Evolutionary conservation across 2,329 filamentous ascomycete genomes (phyloP).

Genomic region (Zymoseptoria brevis): DNA sequence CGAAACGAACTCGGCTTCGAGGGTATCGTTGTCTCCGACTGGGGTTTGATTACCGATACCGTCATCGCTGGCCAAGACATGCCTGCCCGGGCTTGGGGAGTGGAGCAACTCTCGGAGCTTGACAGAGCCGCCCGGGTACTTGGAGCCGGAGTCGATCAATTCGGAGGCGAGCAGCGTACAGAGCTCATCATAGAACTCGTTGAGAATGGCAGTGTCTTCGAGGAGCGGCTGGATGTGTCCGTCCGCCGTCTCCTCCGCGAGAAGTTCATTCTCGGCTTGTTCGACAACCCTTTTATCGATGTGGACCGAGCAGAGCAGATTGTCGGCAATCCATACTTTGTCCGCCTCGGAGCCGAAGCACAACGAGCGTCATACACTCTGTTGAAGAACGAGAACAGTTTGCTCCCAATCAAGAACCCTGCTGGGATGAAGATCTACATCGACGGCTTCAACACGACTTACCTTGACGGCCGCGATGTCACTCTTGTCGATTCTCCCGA

Average conservation of each 20-base stretch:
- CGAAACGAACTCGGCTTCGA: conserved; percentile 43
- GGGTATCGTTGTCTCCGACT: conserved; percentile 47
- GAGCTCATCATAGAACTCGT: conserved; percentile 45
- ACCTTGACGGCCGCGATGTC: conserved; percentile 28
- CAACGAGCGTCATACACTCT: conserved; percentile 33
- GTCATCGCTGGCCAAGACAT: conserved; percentile 38
- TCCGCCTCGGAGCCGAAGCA: conserved; percentile 31
- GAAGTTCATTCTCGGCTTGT: conserved; percentile 46
- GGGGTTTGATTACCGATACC: conserved; percentile 45
- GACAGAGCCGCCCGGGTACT: conserved; percentile 39
- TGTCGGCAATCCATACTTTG: conserved; percentile 41
- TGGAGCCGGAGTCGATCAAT: conserved; percentile 46
- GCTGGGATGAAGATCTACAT: conserved; percentile 28
- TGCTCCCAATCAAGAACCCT: conserved; percentile 24
- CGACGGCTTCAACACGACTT: conserved; percentile 30
- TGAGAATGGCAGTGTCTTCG: conserved; percentile 33
- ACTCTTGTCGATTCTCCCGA: conserved; percentile 29
- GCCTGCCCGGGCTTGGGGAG: conserved; percentile 45
- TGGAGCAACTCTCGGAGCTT: conserved; percentile 38
- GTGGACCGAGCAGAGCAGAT: conserved; percentile 34
- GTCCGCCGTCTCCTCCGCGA: conserved; percentile 42
- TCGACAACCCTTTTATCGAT: conserved; percentile 46
- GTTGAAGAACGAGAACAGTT: conserved; percentile 29
- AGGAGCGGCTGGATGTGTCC: conserved; percentile 40
- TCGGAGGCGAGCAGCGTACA: conserved; percentile 43